Evolutionary conservation across 1,284 basidiomycete genomes (phyloP).

Genomic region (Sporisorium sorghi): DNA sequence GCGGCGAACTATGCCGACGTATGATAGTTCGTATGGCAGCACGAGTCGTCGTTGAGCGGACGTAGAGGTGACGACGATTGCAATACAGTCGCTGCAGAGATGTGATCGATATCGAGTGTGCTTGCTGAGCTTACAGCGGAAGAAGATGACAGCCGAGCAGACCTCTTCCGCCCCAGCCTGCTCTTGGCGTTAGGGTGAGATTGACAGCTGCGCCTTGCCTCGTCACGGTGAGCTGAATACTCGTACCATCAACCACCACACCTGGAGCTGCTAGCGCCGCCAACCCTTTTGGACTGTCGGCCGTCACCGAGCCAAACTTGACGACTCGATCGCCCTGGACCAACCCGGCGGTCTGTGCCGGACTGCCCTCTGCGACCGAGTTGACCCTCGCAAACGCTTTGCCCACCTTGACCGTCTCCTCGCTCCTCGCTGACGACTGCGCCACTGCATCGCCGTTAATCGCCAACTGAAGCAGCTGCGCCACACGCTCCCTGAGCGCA

Average conservation of each 20-base stretch:
- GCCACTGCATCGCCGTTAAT: slow-evolving; percentile 31
- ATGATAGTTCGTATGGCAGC: slow-evolving; percentile 32
- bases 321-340: slow-evolving; percentile 35
- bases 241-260: slow-evolving; percentile 30
- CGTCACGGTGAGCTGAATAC: slow-evolving; percentile 18
- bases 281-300: slow-evolving; percentile 17
- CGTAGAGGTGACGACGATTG: neutral
- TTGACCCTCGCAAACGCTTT: slow-evolving; percentile 48
- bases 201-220: slow-evolving; percentile 6
- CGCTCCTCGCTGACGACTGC: neutral
- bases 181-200: slow-evolving; percentile 29
- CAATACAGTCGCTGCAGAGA: neutral
- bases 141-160: slow-evolving; percentile 50
- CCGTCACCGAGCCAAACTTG: slow-evolving; percentile 35
- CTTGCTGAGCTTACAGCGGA: slow-evolving; percentile 10
- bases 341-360: slow-evolving; percentile 47
- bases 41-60: slow-evolving; percentile 16
- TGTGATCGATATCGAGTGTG: neutral
- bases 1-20: neutral
- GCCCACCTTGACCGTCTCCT: neutral
- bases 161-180: slow-evolving; percentile 52
- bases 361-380: slow-evolving; percentile 45
- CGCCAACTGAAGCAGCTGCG: slow-evolving; percentile 46
- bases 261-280: slow-evolving; percentile 42
- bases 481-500: slow-evolving; percentile 39